Evolutionary conservation across 1,139 yeast species (phyloP).

Genomic region (Citeromyces hawaiiensis): DNA sequence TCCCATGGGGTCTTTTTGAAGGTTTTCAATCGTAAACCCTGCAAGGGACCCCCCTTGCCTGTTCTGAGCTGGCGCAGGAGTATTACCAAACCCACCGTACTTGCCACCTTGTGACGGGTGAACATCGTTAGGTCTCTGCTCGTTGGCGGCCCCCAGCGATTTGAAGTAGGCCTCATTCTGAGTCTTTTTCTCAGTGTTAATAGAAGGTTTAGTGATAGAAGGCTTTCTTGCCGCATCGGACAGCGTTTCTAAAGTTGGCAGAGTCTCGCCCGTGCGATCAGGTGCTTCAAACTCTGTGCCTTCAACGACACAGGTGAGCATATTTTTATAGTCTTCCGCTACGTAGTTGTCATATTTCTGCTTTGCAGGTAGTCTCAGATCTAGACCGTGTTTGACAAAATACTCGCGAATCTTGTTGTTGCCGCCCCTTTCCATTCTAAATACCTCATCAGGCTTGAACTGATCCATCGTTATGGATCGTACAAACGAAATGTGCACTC

Average conservation of each 20-base stretch:
- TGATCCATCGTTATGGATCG: conserved; percentile 96
- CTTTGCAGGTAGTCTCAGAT: conserved; percentile 45
- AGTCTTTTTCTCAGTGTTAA: conserved; percentile 4
- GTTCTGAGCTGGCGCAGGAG: conserved; percentile 34
- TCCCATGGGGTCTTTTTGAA: conserved; percentile 82
- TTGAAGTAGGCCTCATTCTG: conserved; percentile 79
- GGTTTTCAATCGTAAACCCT: conserved; percentile 55
- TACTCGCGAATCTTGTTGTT: conserved; percentile 63
- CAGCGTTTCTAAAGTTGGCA: conserved; percentile 18
- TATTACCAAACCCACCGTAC: conserved; percentile 82
- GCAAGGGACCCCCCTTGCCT: conserved; percentile 22
- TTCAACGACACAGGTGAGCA: conserved; percentile 61
- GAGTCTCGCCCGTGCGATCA: conserved; percentile 40
- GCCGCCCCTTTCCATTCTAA: conserved; percentile 92
- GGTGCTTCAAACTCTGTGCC: conserved; percentile 60
- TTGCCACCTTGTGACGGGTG: conserved; percentile 95
- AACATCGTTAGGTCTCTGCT: conserved; percentile 57
- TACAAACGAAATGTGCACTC: conserved; percentile 94
- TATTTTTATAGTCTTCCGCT: conserved; percentile 89
- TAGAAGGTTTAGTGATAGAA: neutral
- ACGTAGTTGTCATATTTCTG: conserved; percentile 75
- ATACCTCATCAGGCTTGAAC: conserved; percentile 82
- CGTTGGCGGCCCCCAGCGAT: conserved; percentile 60
- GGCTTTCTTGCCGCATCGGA: neutral
- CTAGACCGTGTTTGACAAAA: conserved; percentile 65